phyloP scores from a whole-genome alignment of 441 rosid species.

The Lepidium campestre region DNA sequence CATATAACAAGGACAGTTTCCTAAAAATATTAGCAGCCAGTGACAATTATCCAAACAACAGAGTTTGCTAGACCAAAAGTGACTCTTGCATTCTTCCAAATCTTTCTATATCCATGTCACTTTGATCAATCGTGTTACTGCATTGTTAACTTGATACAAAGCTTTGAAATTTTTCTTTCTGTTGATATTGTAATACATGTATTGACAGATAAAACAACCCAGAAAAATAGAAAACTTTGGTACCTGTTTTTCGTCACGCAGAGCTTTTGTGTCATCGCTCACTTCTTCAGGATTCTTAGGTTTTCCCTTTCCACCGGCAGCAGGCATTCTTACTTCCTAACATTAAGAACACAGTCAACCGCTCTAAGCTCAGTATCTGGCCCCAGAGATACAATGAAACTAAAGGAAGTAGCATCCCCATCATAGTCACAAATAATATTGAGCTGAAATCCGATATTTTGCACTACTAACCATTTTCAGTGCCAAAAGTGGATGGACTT shows the following conservation, averaged over 20 bases:
- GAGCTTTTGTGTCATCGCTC: constrained; percentile 79
- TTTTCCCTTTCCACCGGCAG: constrained; percentile 86
- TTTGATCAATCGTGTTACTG: too few relatives aligned
- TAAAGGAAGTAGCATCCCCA: not conserved
- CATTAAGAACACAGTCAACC: constrained; percentile 28
- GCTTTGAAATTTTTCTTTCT: not conserved
- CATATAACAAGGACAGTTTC: not conserved
- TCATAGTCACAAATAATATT: not conserved
- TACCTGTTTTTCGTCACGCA: constrained; percentile 93
- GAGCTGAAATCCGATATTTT: not conserved
- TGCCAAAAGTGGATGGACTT: not conserved
- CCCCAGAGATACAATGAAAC: not conserved
- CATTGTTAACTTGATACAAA: not conserved
- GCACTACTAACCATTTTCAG: not conserved
- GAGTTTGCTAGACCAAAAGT: not conserved
- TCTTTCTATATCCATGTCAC: not conserved
- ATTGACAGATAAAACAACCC: not conserved
- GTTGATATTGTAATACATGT: not conserved
- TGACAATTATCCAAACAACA: not conserved
- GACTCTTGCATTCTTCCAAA: not conserved
- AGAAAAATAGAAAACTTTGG: not conserved
- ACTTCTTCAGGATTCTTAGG: constrained; percentile 68
- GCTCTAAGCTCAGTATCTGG: not conserved
- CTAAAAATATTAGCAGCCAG: not conserved
- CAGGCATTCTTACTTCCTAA: constrained; percentile 99